phyloP scores from a whole-genome alignment of 2,329 filamentous ascomycete genomes.

The Botrytis medusae region DNA sequence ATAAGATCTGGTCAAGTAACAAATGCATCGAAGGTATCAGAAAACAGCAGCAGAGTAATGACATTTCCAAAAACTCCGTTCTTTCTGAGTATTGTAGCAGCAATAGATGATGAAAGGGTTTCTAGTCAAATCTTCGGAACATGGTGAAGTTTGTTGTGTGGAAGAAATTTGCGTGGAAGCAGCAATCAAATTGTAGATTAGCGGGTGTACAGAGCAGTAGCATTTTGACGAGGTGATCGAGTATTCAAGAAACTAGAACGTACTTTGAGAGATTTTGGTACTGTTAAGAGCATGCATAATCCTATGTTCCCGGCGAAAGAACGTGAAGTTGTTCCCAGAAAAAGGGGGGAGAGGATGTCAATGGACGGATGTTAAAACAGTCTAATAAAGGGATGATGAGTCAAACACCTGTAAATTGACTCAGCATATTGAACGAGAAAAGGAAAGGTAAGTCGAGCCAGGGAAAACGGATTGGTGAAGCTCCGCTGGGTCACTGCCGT shows the following conservation, averaged over 20 bases:
- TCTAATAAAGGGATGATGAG: neutral
- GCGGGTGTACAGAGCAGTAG: neutral
- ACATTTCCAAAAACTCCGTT: neutral
- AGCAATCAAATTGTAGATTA: neutral
- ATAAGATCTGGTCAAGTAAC: neutral
- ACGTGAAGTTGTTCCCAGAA: neutral
- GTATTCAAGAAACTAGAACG: neutral
- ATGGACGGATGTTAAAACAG: neutral
- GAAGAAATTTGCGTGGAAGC: too few relatives aligned
- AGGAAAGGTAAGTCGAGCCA: neutral
- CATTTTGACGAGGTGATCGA: neutral
- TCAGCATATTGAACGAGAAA: neutral
- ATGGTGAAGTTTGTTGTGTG: neutral
- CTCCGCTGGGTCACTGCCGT: neutral
- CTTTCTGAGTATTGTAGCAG: neutral
- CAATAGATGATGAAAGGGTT: neutral
- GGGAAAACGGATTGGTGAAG: neutral
- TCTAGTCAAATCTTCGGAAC: neutral
- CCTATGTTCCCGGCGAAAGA: neutral
- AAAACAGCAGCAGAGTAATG: neutral
- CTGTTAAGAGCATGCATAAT: neutral
- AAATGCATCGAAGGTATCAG: neutral
- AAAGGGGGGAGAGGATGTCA: neutral
- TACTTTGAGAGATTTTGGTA: neutral
- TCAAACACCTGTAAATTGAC: neutral